Evolutionary conservation across 2,329 filamentous ascomycete species (phyloP), one percentile per base, ranked within the genome.

Genomic region (Hypoxylon sp.): DNA sequence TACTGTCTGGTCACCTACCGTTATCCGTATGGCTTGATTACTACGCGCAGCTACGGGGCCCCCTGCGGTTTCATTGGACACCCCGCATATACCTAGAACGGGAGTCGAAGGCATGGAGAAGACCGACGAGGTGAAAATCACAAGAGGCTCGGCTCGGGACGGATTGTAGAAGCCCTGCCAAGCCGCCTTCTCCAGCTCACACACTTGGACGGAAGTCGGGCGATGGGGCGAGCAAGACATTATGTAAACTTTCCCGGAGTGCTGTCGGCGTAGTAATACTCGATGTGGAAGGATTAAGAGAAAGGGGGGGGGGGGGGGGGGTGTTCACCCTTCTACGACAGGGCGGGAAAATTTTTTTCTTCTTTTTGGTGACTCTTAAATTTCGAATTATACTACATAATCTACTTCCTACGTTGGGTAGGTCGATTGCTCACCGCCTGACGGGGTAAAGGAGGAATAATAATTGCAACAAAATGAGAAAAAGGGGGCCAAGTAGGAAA

Each of bases 341-440:
- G 42, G 29, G 15, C 38, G 29, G 33, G 24, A 60, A 58, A 48
- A 24, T 48, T 48, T 52, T 52, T 23, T 17, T 11, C 13, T 27
- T 37, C 13, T 38, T 33, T 5, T 38, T 33, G 45, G 20, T 53
- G 18, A 38, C 33, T 47, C 47, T 35, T 33, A n/a, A 23, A 43
- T 41, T 52, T 46, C 24, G 29, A 33, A n/a, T 31, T 31, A 5
- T 33, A n/a, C n/a, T n/a, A n/a, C 15, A n/a, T 33, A 33, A 33
- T 15, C 29, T 33, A n/a, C n/a, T n/a, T n/a, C n/a, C n/a, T n/a
- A n/a, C n/a, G n/a, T n/a, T n/a, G n/a, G n/a, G n/a, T n/a, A n/a
- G n/a, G n/a, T n/a, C n/a, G 13, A 9, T 29, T 58, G 20, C 60
- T 63, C 60, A 60, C 57, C 60, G 60, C 60, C 45, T 42, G 27